Evolutionary conservation across 129 eudicot genomes (phyloP).

Genomic region (Arctium minus): DNA sequence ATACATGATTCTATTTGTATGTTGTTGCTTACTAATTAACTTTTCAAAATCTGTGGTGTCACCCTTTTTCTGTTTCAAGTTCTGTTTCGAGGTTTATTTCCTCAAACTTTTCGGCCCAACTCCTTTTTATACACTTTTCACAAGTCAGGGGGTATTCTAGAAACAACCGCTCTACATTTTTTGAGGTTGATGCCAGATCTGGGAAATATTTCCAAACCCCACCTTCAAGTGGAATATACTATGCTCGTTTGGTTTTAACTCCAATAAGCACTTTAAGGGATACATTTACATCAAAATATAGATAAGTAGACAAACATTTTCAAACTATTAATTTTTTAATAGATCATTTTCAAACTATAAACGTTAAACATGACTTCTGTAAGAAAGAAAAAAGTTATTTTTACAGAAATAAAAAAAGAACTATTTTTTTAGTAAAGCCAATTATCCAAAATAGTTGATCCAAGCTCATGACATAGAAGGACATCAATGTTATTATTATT

Average conservation of each 20-base stretch:
- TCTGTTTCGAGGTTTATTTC: neutral
- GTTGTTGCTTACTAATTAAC: neutral
- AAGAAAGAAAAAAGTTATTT: neutral
- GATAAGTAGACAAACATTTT: neutral
- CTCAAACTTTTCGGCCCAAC: neutral
- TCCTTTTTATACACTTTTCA: neutral
- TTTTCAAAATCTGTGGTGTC: neutral
- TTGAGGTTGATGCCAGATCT: no score
- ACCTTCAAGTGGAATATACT: no score
- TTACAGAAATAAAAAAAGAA: neutral
- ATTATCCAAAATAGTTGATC: neutral
- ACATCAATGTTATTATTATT: neutral
- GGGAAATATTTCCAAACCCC: no score
- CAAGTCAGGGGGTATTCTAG: neutral
- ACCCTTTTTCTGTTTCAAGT: neutral
- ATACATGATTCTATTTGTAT: neutral
- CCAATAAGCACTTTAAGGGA: neutral
- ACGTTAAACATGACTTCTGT: neutral
- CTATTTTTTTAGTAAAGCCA: neutral
- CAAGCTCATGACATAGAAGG: neutral
- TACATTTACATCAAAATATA: neutral
- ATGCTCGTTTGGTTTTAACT: neutral
- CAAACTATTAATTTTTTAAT: no score
- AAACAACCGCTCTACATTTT: neutral
- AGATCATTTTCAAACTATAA: neutral